Evolutionary conservation across 2,329 filamentous ascomycete species (phyloP), one percentile per base, ranked within the genome.

Genomic region (Arachnomyces sp.): DNA sequence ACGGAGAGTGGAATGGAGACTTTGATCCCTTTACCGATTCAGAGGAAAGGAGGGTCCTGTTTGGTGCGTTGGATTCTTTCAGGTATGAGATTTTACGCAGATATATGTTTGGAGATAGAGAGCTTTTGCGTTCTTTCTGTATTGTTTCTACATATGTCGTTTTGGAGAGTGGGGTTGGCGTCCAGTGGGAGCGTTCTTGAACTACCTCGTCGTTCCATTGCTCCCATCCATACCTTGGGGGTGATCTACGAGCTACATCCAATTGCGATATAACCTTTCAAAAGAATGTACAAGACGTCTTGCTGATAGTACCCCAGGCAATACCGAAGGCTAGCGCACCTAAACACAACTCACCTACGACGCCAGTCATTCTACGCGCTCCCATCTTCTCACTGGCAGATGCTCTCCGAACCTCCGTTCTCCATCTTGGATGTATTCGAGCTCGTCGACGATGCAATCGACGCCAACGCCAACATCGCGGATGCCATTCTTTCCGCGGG

Each of bases 341-440:
- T 84, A 66, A 93, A 94, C 62, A 82, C 84, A 48, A 96, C 90
- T 3, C 90, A 96, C 61, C 74, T 89, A 13, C 82, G 92, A 15
- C 81, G 93, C 18, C 88, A 92, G 61, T 83, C 87, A 11, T 95
- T 98, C 64, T 98, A 96, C 61, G 84, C 88, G 7, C 73, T 98
- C 4, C 87, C 90, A 1, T 79, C 82, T 43, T 70, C 74, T 1
- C 89, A 98, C 59, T 92, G 87, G 80, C 76, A 84, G 54, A 74
- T 94, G 56, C 76, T 98, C 1, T 81, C 87, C 0, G 74, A 74
- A 3, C 80, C 84, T 0, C 90, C 89, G 0, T 93, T 96, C 67
- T 84, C 79, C 43, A 79, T 92, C 39, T 74, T 94, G 5, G 78
- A 88, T 28, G 86, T 80, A 0, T 76, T 98, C 28, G 76, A 82